Evolutionary conservation across 768 basidiomycete genomes (phyloP), one percentile per base, ranked within the genome.

Genomic region (Inosperma sp.): DNA sequence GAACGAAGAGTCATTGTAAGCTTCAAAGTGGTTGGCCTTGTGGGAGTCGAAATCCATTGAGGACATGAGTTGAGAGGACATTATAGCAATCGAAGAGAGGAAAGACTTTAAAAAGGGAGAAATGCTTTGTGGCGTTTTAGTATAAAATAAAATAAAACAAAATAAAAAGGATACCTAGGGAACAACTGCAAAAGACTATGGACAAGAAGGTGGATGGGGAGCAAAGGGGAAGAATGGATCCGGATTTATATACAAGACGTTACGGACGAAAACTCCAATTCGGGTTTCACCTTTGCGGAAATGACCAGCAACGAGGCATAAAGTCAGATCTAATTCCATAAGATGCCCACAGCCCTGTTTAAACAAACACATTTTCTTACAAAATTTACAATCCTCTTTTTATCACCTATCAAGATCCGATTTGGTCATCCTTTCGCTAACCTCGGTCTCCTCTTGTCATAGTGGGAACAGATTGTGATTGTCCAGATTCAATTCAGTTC

Each of bases 1-100:
- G 58, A 73, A 76, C 22, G 73, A 63, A 51, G 67, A 63, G 56
- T 79, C 77, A 64, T 69, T 62, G 66, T 69, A 64, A 8, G 56
- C 49, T 21, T 51, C 50, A 51, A 51, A 51, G 43, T 51, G 50
- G 30, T 51, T 51, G 9, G 59, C 42, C 48, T 61, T 62, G 58
- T 62, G 61, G n/a, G n/a, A n/a, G 60, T 79, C 77, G 58, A 77
- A 78, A 62, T 78, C 77, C 70, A 78, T 74, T 56, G 63, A 67
- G 56, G 63, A 64, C 53, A 68, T 57, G 48, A 63, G 65, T 29
- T 61, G 63, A 56, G 66, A 65, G 60, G 66, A 67, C 59, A 66
- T 61, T 64, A 64, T 58, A 58, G 64, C 56, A 52, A 43, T 63
- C 61, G 62, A 63, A 63, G 59, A 63, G 62, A 66, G 45, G 36